Conservation (phyloP, 2,329 filamentous ascomycete species). For the Sclerotinia sclerotiorum region DNA sequence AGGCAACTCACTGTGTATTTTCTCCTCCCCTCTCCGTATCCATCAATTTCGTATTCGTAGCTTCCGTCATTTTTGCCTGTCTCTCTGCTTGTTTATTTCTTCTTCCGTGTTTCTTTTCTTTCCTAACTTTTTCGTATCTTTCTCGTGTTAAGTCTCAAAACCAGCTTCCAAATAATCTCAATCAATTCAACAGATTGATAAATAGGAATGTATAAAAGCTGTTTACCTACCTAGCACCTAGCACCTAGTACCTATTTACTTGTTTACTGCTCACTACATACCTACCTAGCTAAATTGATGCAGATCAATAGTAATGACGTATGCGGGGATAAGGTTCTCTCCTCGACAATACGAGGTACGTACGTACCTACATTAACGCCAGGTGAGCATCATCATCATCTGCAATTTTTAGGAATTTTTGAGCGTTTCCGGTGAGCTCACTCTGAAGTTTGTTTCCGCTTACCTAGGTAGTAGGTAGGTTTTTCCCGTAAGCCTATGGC, state of each 20-base stretch:
- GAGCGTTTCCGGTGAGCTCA: background rate
- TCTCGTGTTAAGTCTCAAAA: background rate
- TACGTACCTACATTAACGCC: background rate
- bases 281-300: background rate
- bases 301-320: constrained; percentile 11
- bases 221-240: background rate
- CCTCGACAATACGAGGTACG: too few species aligned
- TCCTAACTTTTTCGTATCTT: background rate
- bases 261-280: background rate
- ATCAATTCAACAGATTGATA: background rate
- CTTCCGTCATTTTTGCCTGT: constrained; percentile 25
- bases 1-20: constrained; percentile 51
- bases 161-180: background rate
- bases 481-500: too few species aligned
- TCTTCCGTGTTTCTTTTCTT: background rate
- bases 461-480: too few species aligned
- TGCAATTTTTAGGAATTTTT: background rate
- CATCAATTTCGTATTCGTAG: constrained; percentile 48
- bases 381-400: background rate
- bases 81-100: background rate
- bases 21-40: constrained; percentile 61
- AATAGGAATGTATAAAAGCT: background rate
- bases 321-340: background rate
- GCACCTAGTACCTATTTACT: background rate
- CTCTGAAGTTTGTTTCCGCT: background rate